Conservation (phyloP, 345 rosid species). For the Noccaea bulbosa region DNA sequence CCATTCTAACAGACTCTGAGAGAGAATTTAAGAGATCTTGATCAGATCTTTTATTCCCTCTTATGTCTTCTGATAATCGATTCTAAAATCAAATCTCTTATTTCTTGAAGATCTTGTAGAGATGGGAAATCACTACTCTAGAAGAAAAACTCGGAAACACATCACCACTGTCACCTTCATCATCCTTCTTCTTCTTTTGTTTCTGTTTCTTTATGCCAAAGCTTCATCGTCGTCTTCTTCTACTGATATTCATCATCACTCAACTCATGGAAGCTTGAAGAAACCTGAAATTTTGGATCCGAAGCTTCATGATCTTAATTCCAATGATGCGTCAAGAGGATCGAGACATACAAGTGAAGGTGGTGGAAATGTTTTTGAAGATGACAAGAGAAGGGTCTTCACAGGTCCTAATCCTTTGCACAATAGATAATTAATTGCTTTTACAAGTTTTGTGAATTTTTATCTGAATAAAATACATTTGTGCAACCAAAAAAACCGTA, state of each 20-base stretch:
- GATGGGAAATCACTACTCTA: conserved; percentile 35
- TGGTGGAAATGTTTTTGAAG: conserved; percentile 35
- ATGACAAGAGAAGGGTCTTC: conserved; percentile 44
- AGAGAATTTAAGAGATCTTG: conserved; percentile 32
- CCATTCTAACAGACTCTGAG: conserved; percentile 21
- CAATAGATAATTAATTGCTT: conserved; percentile 35
- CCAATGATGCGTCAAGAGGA: conserved; percentile 26
- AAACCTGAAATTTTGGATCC: conserved; percentile 18
- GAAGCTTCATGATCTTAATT: conserved; percentile 31
- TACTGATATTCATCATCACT: conserved; percentile 27
- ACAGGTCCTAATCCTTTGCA: conserved; percentile 52
- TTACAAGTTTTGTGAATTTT: conserved; percentile 39
- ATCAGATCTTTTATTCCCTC: conserved; percentile 16
- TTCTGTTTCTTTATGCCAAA: conserved; percentile 37
- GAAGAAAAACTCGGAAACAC: conserved; percentile 37
- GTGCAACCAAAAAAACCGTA: conserved; percentile 26
- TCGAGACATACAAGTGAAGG: conserved; percentile 33
- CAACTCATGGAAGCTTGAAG: conserved; percentile 37
- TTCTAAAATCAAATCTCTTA: conserved; percentile 19
- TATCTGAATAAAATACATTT: conserved; percentile 34
- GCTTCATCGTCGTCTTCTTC: conserved; percentile 35
- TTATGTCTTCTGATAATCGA: neutral
- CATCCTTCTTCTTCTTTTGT: conserved; percentile 38
- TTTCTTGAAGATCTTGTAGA: conserved; percentile 15
- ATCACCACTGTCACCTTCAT: conserved; percentile 28